Conservation (phyloP, 805 yeast genomes). For the Wickerhamomyces sydowiorum region DNA sequence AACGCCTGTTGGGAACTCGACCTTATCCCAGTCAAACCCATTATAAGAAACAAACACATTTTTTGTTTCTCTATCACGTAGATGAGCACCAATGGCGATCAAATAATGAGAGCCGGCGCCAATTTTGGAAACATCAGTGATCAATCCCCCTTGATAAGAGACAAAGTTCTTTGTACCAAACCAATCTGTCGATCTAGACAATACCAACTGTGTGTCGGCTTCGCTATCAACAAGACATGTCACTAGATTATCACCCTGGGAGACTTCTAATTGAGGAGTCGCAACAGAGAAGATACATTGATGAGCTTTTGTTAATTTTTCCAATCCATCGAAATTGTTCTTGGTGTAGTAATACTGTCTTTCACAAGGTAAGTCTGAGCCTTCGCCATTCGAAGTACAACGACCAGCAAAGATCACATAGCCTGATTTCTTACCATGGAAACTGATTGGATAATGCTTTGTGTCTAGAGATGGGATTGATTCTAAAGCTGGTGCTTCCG, state of each 20-base stretch:
- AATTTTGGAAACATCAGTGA: slow-evolving; percentile 26
- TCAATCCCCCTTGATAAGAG: slow-evolving; percentile 26
- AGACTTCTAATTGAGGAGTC: slow-evolving; percentile 15
- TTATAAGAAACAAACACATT: slow-evolving; percentile 29
- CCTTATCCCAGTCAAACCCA: slow-evolving; percentile 27
- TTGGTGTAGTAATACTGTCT: slow-evolving; percentile 35
- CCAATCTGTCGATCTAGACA: slow-evolving; percentile 39
- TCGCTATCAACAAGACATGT: slow-evolving; percentile 40
- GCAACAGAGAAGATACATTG: slow-evolving; percentile 28
- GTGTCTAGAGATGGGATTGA: slow-evolving; percentile 19
- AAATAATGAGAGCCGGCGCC: slow-evolving; percentile 30
- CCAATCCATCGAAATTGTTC: slow-evolving; percentile 36
- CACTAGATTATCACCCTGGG: slow-evolving; percentile 26
- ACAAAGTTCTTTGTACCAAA: slow-evolving; percentile 30
- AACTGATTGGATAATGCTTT: slow-evolving; percentile 22
- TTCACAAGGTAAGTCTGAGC: slow-evolving; percentile 25
- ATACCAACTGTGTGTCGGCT: slow-evolving; percentile 24
- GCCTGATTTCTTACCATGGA: slow-evolving; percentile 34
- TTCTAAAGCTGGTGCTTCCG: slow-evolving; percentile 21
- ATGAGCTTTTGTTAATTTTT: slow-evolving; percentile 22
- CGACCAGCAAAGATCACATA: slow-evolving; percentile 31
- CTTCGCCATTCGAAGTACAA: slow-evolving; percentile 24
- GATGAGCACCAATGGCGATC: slow-evolving; percentile 28
- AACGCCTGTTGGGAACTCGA: slow-evolving; percentile 25
- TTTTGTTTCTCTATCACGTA: slow-evolving; percentile 14